Base-by-base conservation (phyloP, 768 basidiomycete genomes). In the Mycena capillaripes region DNA sequence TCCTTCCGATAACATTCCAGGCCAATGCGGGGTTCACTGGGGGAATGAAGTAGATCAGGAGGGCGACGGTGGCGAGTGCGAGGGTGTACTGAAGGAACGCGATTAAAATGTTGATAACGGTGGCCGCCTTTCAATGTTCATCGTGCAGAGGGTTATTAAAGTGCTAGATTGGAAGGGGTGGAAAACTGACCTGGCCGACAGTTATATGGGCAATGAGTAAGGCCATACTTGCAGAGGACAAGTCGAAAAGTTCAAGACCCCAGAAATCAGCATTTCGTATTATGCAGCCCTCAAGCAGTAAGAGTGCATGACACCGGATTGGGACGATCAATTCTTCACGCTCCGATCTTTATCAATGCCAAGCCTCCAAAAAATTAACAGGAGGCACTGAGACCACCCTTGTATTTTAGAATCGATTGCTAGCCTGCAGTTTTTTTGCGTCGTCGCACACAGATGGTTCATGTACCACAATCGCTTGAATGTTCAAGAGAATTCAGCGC, bases 1-100 rank as follows among this genome's bases (percentile, higher is more conserved):
- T 68, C 7, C 74, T 56, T 16, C 74, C 72, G 48, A 78, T 73
- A 27, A 75, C 69, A 55, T 75, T 79, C 77, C 78, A 79, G 25
- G 77, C 67, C 21, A 72, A 25, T 9, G 78, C 78, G 7, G 78
- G 36, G 46, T 76, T 74, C 2, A 75, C 65, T 16, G 55, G 55
- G 1, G 76, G 76, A 29, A 76, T 50, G 44, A 61, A 71, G 34
- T 75, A 71, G 44, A 78, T 27, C 21, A 79, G 73, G 53, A 79
- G 70, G 4, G 75, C 69, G 46, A 76, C 75, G 59, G 77, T 63
- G 25, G 75, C 73, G 44, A 79, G 76, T 9, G 36, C 72, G 38
- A 76, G 66, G 40, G 75, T 72, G 40, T 78, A 76, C 56, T 76
- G 72, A 42, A 79, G 42, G 65, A 76, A 74, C 8, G 74, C 71